Evolutionary conservation across 2,329 filamentous ascomycete genomes (phyloP), one percentile per base, ranked within the genome.

Genomic region (Pseudodiploospora longispora): DNA sequence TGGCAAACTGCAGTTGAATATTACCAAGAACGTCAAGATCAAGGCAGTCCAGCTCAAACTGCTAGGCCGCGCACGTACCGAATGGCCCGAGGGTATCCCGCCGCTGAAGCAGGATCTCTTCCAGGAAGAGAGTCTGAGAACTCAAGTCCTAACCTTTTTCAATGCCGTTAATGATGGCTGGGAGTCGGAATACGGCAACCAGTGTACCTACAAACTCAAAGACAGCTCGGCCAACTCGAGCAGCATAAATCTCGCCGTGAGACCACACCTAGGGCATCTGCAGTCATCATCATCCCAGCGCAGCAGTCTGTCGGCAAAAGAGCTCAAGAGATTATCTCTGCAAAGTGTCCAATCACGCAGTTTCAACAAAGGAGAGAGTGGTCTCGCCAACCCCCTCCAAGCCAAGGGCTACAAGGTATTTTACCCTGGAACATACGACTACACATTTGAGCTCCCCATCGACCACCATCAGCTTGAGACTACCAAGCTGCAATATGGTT

Each of bases 71-170:
- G 87, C 89, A 3, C 79, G 85, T 51, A 97, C 93, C 1, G 89
- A 95, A 59, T 98, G 93, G 93, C 91, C 93, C 10, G 93, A 97
- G 69, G 88, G 89, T 41, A 93, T 97, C 30, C 91, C 93, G 3
- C 89, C 90, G 0, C 76, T 83, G 46, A 95, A 95, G 63, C 76
- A 83, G 1, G 86, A 95, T 35, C 81, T 87, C 42, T 84, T 80
- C 55, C 89, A 97, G 59, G 85, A 87, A 50, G 85, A 93, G 53
- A 87, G 82, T 4, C 74, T 97, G 47, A 83, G 94, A 64, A 91
- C 86, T 35, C 90, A 96, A 58, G 91, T 82, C 12, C 82, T 88
- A 66, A 91, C 85, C 0, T 97, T 97, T 60, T 98, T 96, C 72
- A 94, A 96, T 57, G 84, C 85, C 39, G 69, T 76, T 58, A 76